A percentile compares a stretch with the other conserved stretches of the same genome.
phyloP scores from a whole-genome alignment of 257 asterid species.

The Schizonepeta tenuifolia region DNA sequence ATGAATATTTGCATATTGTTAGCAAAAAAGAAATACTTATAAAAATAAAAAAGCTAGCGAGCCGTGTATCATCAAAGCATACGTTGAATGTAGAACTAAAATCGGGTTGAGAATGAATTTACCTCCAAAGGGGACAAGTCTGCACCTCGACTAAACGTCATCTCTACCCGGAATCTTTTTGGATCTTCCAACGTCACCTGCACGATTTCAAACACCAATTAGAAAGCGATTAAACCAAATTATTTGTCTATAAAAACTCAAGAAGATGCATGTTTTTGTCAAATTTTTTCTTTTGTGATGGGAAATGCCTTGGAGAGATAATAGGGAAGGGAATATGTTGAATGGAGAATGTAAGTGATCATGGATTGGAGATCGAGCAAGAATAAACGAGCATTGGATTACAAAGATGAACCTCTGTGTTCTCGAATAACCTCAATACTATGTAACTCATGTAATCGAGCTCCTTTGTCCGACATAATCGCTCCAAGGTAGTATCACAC shows the following conservation, averaged over 20 bases:
- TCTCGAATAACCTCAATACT: slow-evolving; percentile 89
- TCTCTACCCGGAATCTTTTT: slow-evolving; percentile 76
- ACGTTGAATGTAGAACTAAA: neutral
- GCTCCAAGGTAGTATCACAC: slow-evolving; percentile 81
- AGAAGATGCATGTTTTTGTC: neutral
- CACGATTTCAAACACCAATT: slow-evolving; percentile 30
- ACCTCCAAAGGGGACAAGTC: slow-evolving; percentile 94
- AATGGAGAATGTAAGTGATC: neutral
- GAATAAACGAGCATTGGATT: neutral
- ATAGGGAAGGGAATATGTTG: neutral
- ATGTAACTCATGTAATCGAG: slow-evolving; percentile 98
- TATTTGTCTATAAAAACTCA: neutral
- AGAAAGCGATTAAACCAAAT: slow-evolving; percentile 7
- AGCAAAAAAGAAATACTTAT: fast-evolving
- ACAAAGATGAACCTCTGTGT: slow-evolving; percentile 72
- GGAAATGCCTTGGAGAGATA: neutral
- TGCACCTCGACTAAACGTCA: slow-evolving; percentile 93
- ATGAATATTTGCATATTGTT: neutral
- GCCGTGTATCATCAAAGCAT: neutral
- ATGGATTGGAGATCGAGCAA: neutral
- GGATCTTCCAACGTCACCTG: slow-evolving; percentile 91
- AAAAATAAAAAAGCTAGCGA: neutral
- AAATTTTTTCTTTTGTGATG: neutral
- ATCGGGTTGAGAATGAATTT: slow-evolving; percentile 24
- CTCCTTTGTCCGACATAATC: slow-evolving; percentile 79